Conservation (phyloP, 73 alveolate species). For the Effrenium voratum region DNA sequence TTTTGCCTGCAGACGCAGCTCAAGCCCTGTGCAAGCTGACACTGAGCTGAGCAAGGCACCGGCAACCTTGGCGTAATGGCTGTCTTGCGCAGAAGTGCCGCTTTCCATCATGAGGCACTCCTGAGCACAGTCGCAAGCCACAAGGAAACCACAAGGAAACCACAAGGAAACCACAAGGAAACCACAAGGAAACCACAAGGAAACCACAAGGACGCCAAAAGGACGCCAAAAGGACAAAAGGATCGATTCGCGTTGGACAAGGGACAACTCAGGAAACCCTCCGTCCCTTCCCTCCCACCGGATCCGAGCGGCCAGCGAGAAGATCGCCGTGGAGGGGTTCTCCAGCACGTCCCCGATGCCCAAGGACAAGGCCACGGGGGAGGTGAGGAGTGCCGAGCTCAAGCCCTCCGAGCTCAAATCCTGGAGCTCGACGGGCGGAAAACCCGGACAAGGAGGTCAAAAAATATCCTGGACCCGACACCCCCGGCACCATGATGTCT, state of each 20-base stretch:
- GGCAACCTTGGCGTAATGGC: constrained; percentile 39
- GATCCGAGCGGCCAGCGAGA: constrained; percentile 11
- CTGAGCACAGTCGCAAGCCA: neutral
- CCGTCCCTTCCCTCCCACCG: no score
- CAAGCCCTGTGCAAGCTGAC: neutral
- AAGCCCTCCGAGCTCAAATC: constrained; percentile 41
- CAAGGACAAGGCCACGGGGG: constrained; percentile 54
- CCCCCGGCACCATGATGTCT: no score
- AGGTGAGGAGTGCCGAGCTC: constrained; percentile 23
- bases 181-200: no score
- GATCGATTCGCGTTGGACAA: no score
- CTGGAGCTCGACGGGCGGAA: neutral
- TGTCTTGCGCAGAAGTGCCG: constrained; percentile 13
- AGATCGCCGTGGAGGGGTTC: constrained; percentile 66
- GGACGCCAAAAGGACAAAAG: no score
- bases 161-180: no score
- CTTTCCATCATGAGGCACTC: constrained; percentile 64
- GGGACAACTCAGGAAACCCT: no score
- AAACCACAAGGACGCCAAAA: no score
- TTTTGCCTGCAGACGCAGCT: neutral
- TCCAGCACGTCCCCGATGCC: constrained; percentile 77
- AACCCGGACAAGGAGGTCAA: neutral
- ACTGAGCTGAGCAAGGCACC: neutral
- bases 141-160: no score
- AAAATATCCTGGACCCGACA: no score